These are phyloP conservation scores for Apiotrichum porosum DNA, from an alignment of 1,284 basidiomycete genomes.

Conservation along the genomic window DNA sequence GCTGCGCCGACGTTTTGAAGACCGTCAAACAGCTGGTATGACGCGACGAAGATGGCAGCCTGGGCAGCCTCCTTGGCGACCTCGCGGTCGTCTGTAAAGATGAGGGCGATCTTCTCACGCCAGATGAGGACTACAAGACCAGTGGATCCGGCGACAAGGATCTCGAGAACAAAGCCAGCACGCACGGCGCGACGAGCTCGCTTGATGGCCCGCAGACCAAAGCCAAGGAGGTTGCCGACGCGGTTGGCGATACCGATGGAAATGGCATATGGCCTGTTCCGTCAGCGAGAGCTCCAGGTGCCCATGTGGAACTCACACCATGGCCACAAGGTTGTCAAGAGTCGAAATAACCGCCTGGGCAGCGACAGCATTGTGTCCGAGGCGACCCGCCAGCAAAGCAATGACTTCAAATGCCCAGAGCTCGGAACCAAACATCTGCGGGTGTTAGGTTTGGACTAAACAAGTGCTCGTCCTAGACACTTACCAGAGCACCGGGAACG, in stretches of 20 bases:
- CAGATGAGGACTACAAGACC: slow-evolving; percentile 16
- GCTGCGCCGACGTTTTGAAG: slow-evolving; percentile 29
- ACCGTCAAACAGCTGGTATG: slow-evolving; percentile 25
- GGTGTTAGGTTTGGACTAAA: background rate
- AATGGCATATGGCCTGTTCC: slow-evolving; percentile 19
- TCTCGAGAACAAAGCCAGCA: slow-evolving; percentile 23
- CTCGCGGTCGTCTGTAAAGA: slow-evolving; percentile 23
- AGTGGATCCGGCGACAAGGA: slow-evolving; percentile 14
- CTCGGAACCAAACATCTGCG: slow-evolving; percentile 29
- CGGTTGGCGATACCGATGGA: slow-evolving; percentile 23
- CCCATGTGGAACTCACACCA: slow-evolving; percentile 3
- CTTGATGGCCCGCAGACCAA: slow-evolving; percentile 22
- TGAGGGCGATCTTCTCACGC: slow-evolving; percentile 17
- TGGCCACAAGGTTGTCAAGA: slow-evolving; percentile 18
- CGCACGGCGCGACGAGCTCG: slow-evolving; percentile 19
- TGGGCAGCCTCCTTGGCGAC: slow-evolving; percentile 18
- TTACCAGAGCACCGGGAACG: slow-evolving; percentile 24
- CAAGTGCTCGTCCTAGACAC: slow-evolving; percentile 7
- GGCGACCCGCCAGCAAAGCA: slow-evolving; percentile 27
- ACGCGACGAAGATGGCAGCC: slow-evolving; percentile 20
- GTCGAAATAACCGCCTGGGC: slow-evolving; percentile 29
- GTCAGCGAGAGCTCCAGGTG: background rate
- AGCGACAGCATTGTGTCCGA: slow-evolving; percentile 26
- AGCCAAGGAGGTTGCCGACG: slow-evolving; percentile 32
- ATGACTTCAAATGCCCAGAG: slow-evolving; percentile 33